A percentile compares a stretch with the other conserved stretches of the same genome.
Evolutionary conservation across 140 eudicot genomes (phyloP).

Genomic region (Stevia rebaudiana): DNA sequence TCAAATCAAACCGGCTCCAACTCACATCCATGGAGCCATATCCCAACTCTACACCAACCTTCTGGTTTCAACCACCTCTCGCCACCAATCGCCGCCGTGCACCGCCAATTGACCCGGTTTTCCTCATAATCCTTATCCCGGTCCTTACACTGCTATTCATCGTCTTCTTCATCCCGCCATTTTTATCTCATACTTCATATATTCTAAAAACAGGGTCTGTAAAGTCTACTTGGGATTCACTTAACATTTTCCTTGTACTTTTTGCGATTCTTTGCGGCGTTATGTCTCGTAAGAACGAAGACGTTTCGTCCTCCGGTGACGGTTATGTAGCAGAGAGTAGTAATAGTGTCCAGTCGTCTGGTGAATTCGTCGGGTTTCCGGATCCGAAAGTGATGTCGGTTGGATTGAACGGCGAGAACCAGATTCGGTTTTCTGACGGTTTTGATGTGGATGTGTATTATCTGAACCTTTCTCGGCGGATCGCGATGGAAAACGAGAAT

Average conservation of each 20-base stretch:
- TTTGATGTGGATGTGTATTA: constrained; percentile 35
- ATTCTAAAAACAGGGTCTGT: constrained; percentile 47
- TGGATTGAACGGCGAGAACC: constrained; percentile 32
- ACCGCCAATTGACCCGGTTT: constrained; percentile 44
- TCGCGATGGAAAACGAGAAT: constrained; percentile 26
- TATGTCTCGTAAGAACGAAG: constrained; percentile 57
- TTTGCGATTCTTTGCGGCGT: constrained; percentile 76
- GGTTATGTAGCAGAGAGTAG: constrained; percentile 9
- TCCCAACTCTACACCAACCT: constrained; percentile 37
- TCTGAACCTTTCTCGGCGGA: constrained; percentile 10
- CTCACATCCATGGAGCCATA: constrained; percentile 47
- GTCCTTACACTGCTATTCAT: constrained; percentile 33
- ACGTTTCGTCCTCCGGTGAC: constrained; percentile 13
- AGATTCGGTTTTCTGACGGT: constrained; percentile 49
- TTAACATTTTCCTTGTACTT: constrained; percentile 50
- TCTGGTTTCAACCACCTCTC: constrained; percentile 44
- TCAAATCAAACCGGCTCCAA: not conserved
- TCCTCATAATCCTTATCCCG: constrained; percentile 52
- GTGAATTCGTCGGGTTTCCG: constrained; percentile 15
- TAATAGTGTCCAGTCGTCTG: constrained; percentile 2
- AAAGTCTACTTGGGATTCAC: constrained; percentile 62
- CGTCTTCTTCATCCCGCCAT: constrained; percentile 43
- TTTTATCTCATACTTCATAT: constrained; percentile 41
- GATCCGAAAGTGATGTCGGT: constrained; percentile 18
- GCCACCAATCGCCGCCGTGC: constrained; percentile 38